phyloP scores from a whole-genome alignment of 2,329 filamentous ascomycete species.

The Fusarium sp. region DNA sequence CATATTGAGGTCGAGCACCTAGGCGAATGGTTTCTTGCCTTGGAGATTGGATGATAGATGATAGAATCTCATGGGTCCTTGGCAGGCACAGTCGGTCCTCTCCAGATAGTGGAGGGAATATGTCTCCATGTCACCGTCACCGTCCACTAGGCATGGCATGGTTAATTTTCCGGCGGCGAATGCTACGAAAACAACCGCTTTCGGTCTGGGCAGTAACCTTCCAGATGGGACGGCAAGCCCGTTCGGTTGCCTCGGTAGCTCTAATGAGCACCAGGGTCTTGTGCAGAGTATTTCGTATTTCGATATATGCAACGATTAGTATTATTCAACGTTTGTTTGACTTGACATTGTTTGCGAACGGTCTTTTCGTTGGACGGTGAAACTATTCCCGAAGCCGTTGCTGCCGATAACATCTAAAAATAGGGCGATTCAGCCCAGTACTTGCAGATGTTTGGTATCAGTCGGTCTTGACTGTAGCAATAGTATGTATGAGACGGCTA shows the following conservation, averaged over 20 bases:
- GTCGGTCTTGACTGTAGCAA: not conserved
- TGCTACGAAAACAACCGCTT: constrained; percentile 17
- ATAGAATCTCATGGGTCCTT: constrained; percentile 22
- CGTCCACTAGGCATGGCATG: constrained; percentile 18
- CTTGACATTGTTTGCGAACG: constrained; percentile 3
- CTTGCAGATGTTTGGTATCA: constrained; percentile 13
- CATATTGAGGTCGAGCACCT: constrained; percentile 31
- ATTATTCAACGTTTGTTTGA: not conserved
- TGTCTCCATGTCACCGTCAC: constrained; percentile 1
- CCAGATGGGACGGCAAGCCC: not conserved
- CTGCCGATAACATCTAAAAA: constrained; percentile 12
- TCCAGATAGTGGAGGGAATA: constrained; percentile 37
- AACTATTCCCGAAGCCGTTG: constrained; percentile 26
- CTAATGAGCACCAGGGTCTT: constrained; percentile 1
- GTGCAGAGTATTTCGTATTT: not conserved
- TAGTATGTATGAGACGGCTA: constrained; percentile 38
- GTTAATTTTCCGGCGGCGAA: constrained; percentile 26
- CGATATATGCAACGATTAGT: not conserved
- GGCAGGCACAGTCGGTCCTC: constrained; percentile 18
- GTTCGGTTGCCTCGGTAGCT: constrained; percentile 12
- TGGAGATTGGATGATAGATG: constrained; percentile 20
- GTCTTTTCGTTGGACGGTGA: constrained; percentile 7
- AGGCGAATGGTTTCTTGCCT: constrained; percentile 11
- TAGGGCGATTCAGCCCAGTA: constrained; percentile 16
- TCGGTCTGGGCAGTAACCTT: constrained; percentile 11